Percentiles rank a stretch among this genome's conserved stretches.
Evolutionary conservation across 164 flowering plant species (phyloP).

Genomic region (Magnolia officinalis): DNA sequence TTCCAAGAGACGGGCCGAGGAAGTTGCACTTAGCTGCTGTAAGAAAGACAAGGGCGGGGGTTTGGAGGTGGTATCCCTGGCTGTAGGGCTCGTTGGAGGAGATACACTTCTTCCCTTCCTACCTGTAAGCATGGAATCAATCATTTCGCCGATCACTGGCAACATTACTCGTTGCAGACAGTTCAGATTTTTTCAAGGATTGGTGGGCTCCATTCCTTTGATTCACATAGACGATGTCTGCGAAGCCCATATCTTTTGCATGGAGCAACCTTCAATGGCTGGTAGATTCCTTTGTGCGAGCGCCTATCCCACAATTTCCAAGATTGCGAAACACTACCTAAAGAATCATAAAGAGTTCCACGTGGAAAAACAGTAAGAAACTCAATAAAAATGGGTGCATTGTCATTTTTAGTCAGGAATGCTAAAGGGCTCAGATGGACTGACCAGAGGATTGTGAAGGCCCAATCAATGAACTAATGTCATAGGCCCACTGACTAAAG

Average conservation of each 20-base stretch:
- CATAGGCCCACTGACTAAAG: too few species aligned
- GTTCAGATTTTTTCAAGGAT: slow-evolving; percentile 13
- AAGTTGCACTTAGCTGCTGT: slow-evolving; percentile 4
- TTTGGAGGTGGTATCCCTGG: slow-evolving; percentile 17
- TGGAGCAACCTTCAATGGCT: slow-evolving; percentile 24
- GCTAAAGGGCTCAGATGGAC: too few species aligned
- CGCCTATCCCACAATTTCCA: slow-evolving; percentile 3
- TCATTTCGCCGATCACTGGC: slow-evolving; percentile 9
- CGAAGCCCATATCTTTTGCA: slow-evolving; percentile 41
- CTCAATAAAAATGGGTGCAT: not conserved
- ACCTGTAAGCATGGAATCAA: not conserved
- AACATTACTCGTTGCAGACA: not conserved
- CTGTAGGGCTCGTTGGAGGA: slow-evolving; percentile 13
- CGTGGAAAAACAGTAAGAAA: slow-evolving; percentile 24
- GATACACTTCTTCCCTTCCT: slow-evolving; percentile 1
- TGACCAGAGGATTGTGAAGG: not conserved
- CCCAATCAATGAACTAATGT: too few species aligned
- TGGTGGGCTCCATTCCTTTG: slow-evolving; percentile 20
- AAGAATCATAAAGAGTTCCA: slow-evolving; percentile 10
- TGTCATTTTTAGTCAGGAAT: too few species aligned
- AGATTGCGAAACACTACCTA: slow-evolving; percentile 13
- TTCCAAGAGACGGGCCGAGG: slow-evolving; percentile 18
- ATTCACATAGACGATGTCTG: slow-evolving; percentile 37
- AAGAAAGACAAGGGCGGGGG: not conserved
- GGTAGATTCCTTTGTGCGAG: slow-evolving; percentile 33